phyloP scores from a whole-genome alignment of 129 eudicot species.

The Flaveria ramosissima region DNA sequence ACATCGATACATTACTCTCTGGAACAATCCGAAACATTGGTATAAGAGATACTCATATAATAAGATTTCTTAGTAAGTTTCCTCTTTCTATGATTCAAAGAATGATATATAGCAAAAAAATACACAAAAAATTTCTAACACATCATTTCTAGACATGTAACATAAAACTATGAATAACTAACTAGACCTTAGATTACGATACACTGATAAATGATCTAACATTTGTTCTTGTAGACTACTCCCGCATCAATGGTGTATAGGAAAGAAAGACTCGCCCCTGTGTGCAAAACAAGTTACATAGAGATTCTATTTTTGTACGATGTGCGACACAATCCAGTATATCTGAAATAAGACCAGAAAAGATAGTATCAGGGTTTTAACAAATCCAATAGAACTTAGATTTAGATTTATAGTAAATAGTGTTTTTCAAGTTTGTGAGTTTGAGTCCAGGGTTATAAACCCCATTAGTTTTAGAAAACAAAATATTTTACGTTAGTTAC shows the following conservation, averaged over 20 bases:
- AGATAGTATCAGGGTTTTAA: not conserved
- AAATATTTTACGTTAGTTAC: not conserved
- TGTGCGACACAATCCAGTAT: slow-evolving; percentile 54
- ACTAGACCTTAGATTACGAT: not conserved
- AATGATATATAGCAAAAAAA: slow-evolving; percentile 5
- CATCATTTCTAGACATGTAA: not conserved
- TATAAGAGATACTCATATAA: slow-evolving; percentile 4
- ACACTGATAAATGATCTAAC: slow-evolving; percentile 8
- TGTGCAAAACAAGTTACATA: slow-evolving; percentile 13
- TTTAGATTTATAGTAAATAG: not conserved
- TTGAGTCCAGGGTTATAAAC: not conserved
- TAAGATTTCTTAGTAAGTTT: not conserved
- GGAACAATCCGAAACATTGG: not conserved
- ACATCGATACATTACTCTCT: too few relatives aligned
- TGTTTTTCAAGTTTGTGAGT: not conserved
- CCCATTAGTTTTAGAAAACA: not conserved
- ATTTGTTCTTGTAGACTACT: not conserved
- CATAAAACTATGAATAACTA: slow-evolving; percentile 7
- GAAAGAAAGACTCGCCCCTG: slow-evolving; percentile 21
- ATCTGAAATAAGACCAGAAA: slow-evolving; percentile 41
- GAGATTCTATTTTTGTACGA: slow-evolving; percentile 43
- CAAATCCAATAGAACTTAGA: not conserved
- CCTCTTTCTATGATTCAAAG: slow-evolving; percentile 11
- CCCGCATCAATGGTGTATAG: slow-evolving; percentile 19
- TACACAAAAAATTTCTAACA: not conserved